Evolutionary conservation across 257 asterid genomes (phyloP), one percentile per base, ranked within the genome.

Genomic region (Paraleonurus japonicus): DNA sequence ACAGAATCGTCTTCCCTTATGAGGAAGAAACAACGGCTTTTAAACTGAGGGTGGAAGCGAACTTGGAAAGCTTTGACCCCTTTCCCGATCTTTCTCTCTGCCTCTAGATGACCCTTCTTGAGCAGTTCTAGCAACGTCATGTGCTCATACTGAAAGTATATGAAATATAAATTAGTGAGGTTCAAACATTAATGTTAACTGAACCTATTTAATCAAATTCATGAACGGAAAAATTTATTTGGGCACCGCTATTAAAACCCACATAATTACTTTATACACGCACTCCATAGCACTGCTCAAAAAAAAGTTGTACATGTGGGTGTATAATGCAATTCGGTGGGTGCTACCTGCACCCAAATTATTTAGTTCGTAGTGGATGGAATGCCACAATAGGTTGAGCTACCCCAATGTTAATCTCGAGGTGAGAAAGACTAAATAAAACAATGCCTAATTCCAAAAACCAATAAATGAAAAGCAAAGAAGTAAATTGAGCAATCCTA

Each of bases 21-120:
- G 70, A 94, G 83, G 74, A 90, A 94, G 85, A 94, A 94, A 85
- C 99, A 91, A 7, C 96, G 96, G 47, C 96, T 90, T 79, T 82
- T 91, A 77, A 60, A 94, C 73, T 85, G 86, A 22, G 91, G 96
- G 70, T 94, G 99, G 85, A 19, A 79, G 4, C 95, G 87, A 28
- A 94, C 86, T 81, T 91, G 99, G 80, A 94, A 91, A 10, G 87
- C 74, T 28, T 81, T 78, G 32, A 89, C 51, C 7, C 96, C 99
- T 4, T 32, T 9, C n/a, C 96, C 97, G 7, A 90, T 86, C 84
- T 94, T 94, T 64, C 76, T 86, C 70, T 89, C 93, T n/a, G 97
- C 87, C 61, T 91, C 99, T 5, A 69, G 3, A 77, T 91, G 97
- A 1, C 99, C 99, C 73, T 91, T 88, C 89, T 86, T 94, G 28